Percentiles rank a stretch among this genome's conserved stretches.
phyloP scores from a whole-genome alignment of 208 protist genomes.

The Blechomonas ayalai region DNA sequence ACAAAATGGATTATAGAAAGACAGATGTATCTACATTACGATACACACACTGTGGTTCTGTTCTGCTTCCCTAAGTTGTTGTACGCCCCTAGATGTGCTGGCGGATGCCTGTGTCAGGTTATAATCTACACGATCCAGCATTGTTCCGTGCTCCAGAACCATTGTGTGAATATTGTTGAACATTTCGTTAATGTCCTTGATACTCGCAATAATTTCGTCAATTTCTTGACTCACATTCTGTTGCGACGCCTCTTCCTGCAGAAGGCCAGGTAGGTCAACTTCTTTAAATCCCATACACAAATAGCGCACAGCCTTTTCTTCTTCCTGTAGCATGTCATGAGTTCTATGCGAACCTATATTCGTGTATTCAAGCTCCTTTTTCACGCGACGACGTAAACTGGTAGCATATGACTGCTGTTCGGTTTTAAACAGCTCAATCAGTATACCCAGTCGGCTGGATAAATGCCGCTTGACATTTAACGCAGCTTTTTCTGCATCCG shows the following conservation, averaged over 20 bases:
- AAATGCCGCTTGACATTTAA: slow-evolving; percentile 42
- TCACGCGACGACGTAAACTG: slow-evolving; percentile 34
- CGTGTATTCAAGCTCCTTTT: slow-evolving; percentile 42
- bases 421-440: slow-evolving; percentile 38
- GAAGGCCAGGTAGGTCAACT: slow-evolving; percentile 64
- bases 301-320: slow-evolving; percentile 56
- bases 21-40: slow-evolving; percentile 43
- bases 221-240: slow-evolving; percentile 67
- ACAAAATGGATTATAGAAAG: background rate
- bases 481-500: slow-evolving; percentile 42
- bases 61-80: slow-evolving; percentile 74
- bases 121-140: slow-evolving; percentile 91
- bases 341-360: slow-evolving; percentile 45
- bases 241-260: slow-evolving; percentile 51
- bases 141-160: slow-evolving; percentile 82
- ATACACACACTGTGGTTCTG: slow-evolving; percentile 57
- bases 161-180: slow-evolving; percentile 72
- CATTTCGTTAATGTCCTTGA: slow-evolving; percentile 84
- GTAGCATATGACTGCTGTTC: slow-evolving; percentile 51
- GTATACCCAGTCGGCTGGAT: slow-evolving; percentile 22
- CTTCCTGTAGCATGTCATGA: slow-evolving; percentile 42
- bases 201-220: slow-evolving; percentile 59
- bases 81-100: slow-evolving; percentile 44
- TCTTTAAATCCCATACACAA: slow-evolving; percentile 75
- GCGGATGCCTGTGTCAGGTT: slow-evolving; percentile 66